These are phyloP conservation scores for Cutaneotrichosporon sp. DNA, from an alignment of 1,284 basidiomycete species.

Conservation along the genomic window DNA sequence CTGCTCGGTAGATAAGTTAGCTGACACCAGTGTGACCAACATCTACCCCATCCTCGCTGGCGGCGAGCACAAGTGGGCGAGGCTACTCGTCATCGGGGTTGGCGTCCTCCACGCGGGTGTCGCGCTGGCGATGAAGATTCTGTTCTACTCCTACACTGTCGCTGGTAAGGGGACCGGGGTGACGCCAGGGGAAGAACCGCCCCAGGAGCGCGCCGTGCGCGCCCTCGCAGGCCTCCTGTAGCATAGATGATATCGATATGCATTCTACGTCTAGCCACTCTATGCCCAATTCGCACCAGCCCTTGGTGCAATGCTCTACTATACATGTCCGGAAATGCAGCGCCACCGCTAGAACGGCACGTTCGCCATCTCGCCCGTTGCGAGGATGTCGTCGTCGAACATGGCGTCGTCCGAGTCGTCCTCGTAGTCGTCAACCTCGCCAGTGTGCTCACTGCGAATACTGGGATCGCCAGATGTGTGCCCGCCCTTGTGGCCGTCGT, in stretches of 20 bases:
- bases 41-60: conserved; percentile 80
- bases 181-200: not conserved
- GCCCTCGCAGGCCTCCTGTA: not conserved
- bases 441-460: no score
- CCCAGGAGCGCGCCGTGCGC: not conserved
- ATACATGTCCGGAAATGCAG: not conserved
- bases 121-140: conserved; percentile 73
- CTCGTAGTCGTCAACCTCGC: conserved; percentile 2
- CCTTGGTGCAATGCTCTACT: not conserved
- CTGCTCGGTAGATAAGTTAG: no score
- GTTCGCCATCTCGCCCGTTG: conserved; percentile 76
- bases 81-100: conserved; percentile 69
- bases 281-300: no score
- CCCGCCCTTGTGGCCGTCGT: conserved; percentile 27
- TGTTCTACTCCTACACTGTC: conserved; percentile 65
- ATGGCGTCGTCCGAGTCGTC: conserved; percentile 29
- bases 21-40: conserved; percentile 56
- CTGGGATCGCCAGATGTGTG: no score
- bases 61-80: conserved; percentile 77
- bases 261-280: conserved; percentile 3
- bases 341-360: conserved; percentile 57
- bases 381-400: conserved; percentile 74
- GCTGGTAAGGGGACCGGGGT: not conserved
- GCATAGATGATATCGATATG: not conserved
- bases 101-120: conserved; percentile 65